Conservation (phyloP, 768 basidiomycete species). For the Strobilomyces dryophilus region DNA sequence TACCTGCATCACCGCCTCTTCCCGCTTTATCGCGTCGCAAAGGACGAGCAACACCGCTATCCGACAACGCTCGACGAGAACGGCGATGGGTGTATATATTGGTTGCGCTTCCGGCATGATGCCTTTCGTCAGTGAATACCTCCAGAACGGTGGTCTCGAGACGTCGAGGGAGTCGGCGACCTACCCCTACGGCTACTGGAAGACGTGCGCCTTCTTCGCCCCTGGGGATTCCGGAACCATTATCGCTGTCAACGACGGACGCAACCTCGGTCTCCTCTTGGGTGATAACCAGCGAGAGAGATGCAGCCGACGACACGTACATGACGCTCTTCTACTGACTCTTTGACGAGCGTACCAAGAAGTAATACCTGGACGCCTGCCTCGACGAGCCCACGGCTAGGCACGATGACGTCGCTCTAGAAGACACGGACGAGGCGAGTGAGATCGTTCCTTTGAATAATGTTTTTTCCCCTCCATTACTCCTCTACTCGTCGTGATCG, state of each 20-base stretch:
- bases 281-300: neutral
- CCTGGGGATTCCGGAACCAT: neutral
- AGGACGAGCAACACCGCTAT: neutral
- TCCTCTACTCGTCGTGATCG: too few species aligned
- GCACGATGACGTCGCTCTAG: too few species aligned
- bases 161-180: neutral
- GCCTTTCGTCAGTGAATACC: neutral
- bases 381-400: too few species aligned
- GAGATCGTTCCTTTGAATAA: too few species aligned
- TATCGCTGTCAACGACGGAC: neutral
- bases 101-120: neutral
- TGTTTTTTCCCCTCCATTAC: too few species aligned
- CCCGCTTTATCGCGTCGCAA: neutral
- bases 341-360: neutral
- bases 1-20: neutral
- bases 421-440: too few species aligned
- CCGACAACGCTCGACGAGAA: neutral
- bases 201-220: neutral
- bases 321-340: neutral
- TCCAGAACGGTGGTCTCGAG: neutral
- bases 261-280: neutral
- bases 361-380: neutral
- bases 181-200: too few species aligned
- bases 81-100: too few species aligned
- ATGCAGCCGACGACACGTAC: neutral